Base-by-base conservation (phyloP, 139 green algal species). In the Zygnema circumcarinatum region DNA sequence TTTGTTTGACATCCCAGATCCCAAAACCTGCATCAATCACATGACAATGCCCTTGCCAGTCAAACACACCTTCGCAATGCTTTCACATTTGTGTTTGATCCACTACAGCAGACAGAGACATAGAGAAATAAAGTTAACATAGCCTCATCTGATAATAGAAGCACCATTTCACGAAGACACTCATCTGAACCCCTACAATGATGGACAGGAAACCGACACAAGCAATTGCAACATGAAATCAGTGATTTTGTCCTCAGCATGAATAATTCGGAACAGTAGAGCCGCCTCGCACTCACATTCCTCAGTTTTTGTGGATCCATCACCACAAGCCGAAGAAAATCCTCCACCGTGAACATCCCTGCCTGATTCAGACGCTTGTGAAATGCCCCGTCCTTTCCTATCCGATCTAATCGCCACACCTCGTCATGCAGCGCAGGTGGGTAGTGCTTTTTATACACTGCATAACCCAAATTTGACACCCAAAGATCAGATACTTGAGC, bases 371-470 rank as follows among this genome's bases (percentile, higher is more conserved):
- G 85, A 7, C 85, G 85, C 38, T 87, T 79, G 38, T 90, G 78
- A 53, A 90, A 90, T 2, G 85, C 85, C 25, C 85, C 85, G 39
- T 87, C 85, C 76, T 90, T 90, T 20, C 85, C 85, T 33, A 90
- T 90, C 11, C 82, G 32, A 41, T 90, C 85, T 79, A 90, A 40
- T 72, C 85, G 85, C 85, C 85, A 90, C 62, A 90, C 79, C 39
- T 90, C 85, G 39, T 90, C 85, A n/a, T 90, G 32, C 56, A 90
- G 42, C n/a, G 83, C 42, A 41, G 85, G 85, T 32, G 85, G 85
- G 16, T 90, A 90, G 76, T 90, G 85, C 79, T 90, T 90, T 79
- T 90, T 90, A 68, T 90, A 90, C 79, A 90, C 85, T 90, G 85
- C 80, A 53, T 25, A 40, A n/a, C n/a, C n/a, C n/a, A n/a, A n/a